phyloP scores from a whole-genome alignment of 352 stramenopile genomes.

The Phytophthora colocasiae region DNA sequence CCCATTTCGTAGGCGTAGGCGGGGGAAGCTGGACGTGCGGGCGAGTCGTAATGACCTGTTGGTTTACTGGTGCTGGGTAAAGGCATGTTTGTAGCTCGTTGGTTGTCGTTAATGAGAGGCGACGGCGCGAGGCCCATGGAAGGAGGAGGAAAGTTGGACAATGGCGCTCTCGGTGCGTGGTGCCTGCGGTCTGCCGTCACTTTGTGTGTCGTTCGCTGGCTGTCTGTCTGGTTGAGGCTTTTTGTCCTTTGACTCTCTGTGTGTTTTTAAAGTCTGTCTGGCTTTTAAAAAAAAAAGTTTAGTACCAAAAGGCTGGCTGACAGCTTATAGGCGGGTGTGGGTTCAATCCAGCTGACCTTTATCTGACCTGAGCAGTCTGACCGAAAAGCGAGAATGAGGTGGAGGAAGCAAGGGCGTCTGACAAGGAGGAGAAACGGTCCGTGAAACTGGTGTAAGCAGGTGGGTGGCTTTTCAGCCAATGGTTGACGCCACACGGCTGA shows the following conservation, averaged over 20 bases:
- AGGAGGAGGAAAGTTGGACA: constrained; percentile 21
- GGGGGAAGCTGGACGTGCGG: constrained; percentile 23
- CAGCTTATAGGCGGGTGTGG: constrained; percentile 16
- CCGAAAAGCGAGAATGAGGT: constrained; percentile 20
- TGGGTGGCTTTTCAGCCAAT: constrained; percentile 3
- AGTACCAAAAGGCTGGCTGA: constrained; percentile 9
- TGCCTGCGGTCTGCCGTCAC: constrained; percentile 12
- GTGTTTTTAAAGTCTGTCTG: constrained; percentile 9
- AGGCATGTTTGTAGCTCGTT: constrained; percentile 16
- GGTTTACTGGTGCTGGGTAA: constrained; percentile 14
- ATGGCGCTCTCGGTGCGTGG: constrained; percentile 8
- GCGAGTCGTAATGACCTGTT: constrained; percentile 14
- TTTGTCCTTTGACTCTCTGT: constrained; percentile 9
- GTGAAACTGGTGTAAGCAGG: constrained; percentile 6
- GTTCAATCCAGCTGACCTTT: constrained; percentile 14
- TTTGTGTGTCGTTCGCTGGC: constrained; percentile 5
- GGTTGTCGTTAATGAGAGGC: neutral
- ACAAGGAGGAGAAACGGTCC: constrained; percentile 21
- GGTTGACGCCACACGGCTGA: neutral
- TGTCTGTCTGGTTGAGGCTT: constrained; percentile 14
- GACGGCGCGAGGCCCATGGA: constrained; percentile 31
- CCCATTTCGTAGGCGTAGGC: constrained; percentile 21
- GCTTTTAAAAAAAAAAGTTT: neutral
- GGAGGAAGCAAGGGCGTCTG: constrained; percentile 8
- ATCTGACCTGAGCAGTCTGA: constrained; percentile 5